Percentiles rank a stretch among this genome's conserved stretches.
Conservation (phyloP, 2,329 filamentous ascomycete genomes). For the Ophiostoma sp. region DNA sequence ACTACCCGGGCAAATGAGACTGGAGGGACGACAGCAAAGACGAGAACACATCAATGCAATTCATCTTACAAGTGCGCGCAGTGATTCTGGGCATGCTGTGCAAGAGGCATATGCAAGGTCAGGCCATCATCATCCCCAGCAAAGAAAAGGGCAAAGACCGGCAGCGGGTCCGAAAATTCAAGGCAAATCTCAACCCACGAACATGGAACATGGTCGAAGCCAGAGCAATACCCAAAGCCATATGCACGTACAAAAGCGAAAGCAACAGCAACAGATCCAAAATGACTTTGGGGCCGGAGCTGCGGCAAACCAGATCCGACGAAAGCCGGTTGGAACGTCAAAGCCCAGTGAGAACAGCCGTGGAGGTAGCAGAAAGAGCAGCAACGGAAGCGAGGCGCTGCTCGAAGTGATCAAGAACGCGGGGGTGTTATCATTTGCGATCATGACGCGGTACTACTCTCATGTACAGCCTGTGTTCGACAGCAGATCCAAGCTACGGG, state of each 20-base stretch:
- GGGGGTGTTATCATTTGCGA: slow-evolving; percentile 25
- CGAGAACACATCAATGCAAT: background rate
- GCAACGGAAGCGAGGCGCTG: slow-evolving; percentile 9
- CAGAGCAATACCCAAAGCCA: background rate
- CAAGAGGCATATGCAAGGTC: background rate
- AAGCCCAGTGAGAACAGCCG: background rate
- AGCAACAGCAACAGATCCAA: background rate
- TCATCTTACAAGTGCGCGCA: background rate
- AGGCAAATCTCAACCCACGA: background rate
- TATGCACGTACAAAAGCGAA: background rate
- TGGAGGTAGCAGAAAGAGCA: background rate
- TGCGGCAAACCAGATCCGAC: slow-evolving; percentile 16
- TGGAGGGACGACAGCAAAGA: background rate
- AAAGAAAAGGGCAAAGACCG: background rate
- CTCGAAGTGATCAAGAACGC: slow-evolving; percentile 14
- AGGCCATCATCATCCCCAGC: background rate
- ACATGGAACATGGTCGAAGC: background rate
- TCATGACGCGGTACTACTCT: slow-evolving; percentile 33
- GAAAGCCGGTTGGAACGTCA: background rate
- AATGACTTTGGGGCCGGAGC: slow-evolving; percentile 25
- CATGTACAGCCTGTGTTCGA: slow-evolving; percentile 39
- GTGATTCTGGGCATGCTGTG: background rate
- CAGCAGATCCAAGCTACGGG: slow-evolving; percentile 35
- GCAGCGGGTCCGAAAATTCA: background rate
- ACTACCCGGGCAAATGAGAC: no score